Evolutionary conservation across 176 grass and related monocot species (phyloP).

Genomic region (Musa beccarii): DNA sequence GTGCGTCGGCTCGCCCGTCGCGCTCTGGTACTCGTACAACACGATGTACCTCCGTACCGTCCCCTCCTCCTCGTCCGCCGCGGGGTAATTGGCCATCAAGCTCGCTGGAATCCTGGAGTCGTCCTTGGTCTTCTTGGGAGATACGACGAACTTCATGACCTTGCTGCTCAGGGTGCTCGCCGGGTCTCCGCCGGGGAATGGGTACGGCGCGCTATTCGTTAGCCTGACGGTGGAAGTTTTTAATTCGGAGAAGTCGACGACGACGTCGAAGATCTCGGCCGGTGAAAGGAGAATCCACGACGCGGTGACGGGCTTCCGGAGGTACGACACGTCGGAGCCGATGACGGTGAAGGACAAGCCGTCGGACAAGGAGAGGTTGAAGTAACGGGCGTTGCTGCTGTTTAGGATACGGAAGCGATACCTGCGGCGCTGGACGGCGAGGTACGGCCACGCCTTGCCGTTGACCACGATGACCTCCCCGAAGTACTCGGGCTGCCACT

Average conservation of each 20-base stretch:
- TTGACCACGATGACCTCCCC: conserved; percentile 49
- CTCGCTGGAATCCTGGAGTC: conserved; percentile 25
- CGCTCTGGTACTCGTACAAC: conserved; percentile 59
- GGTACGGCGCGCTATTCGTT: conserved; percentile 56
- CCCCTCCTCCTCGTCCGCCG: conserved; percentile 26
- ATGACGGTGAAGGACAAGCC: conserved; percentile 45
- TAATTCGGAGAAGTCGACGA: conserved; percentile 37
- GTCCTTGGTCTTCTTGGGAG: background rate
- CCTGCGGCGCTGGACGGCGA: conserved; percentile 34
- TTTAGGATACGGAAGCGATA: conserved; percentile 60
- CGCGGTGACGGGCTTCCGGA: conserved; percentile 12
- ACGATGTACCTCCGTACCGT: conserved; percentile 29
- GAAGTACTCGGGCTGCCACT: conserved; percentile 78
- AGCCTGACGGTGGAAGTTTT: conserved; percentile 6
- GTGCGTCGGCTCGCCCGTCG: conserved; percentile 32
- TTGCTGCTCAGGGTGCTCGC: conserved; percentile 26
- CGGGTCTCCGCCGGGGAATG: conserved; percentile 39
- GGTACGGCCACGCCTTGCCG: conserved; percentile 71
- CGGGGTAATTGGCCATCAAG: conserved; percentile 28
- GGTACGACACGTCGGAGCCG: conserved; percentile 59
- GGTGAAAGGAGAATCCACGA: conserved; percentile 30
- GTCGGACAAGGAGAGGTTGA: conserved; percentile 45
- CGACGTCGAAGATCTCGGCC: conserved; percentile 46
- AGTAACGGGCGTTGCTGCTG: conserved; percentile 59
- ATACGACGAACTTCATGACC: conserved; percentile 48